Evolutionary conservation across 2,329 filamentous ascomycete genomes (phyloP), one percentile per base, ranked within the genome.

Genomic region (Hypoxylon sp.): DNA sequence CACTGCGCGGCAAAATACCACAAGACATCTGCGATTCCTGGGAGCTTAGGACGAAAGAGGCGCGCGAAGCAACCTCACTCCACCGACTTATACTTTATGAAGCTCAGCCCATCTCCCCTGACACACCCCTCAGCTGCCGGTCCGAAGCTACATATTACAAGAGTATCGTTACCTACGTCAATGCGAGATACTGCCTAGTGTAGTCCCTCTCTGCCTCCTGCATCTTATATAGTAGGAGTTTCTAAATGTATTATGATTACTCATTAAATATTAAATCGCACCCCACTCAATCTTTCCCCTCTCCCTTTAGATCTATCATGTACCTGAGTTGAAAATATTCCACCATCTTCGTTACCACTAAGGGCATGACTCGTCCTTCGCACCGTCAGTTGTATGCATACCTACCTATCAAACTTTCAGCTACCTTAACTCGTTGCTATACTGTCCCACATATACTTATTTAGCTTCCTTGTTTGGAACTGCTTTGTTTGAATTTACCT

Each of bases 21-120:
- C 42, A 60, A 38, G 40, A 26, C 40, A 32, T 45, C 18, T 50
- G 51, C 46, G 53, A 48, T 58, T 62, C 22, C 20, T 45, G 42
- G 36, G 18, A 59, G 22, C 22, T n/a, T 57, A 56, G 32, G 46
- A 63, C 58, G 46, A 61, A 58, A 59, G 22, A 20, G 44, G 56
- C 20, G 48, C n/a, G n/a, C 59, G 50, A 69, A 64, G 66, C 45
- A 59, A 69, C 66, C 40, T 69, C 64, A 64, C 66, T 20, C 66
- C 64, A 67, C 66, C 26, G 53, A 46, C 42, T 62, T 61, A 53
- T 56, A 56, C 56, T 53, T 14, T 20, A 54, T 46, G 44, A 52
- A 61, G 46, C 44, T 44, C 52, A 16, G 52, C 55, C 49, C 16
- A 48, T 42, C 46, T 42, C 50, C 36, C 46, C 44, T 46, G 28